Base-by-base conservation (phyloP, 345 rosid genomes). In the Citrus trifoliata region DNA sequence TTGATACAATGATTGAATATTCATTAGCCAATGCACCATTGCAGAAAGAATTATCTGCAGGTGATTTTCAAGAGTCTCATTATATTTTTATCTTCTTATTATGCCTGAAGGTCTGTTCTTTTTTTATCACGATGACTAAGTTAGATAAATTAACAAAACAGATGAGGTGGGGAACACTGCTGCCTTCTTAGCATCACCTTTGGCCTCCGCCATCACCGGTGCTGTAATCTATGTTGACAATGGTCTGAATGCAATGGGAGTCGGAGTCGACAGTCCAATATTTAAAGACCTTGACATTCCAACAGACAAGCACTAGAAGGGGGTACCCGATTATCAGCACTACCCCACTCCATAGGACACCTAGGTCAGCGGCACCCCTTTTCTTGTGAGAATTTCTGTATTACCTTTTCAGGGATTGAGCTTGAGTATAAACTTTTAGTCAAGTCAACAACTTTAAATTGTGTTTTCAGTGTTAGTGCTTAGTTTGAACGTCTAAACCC, bases 91-190 rank as follows among this genome's bases (percentile, higher is more conserved):
- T 42, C 2, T n/a, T 48, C 51, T 70, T 7, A n/a, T 24, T 25
- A 5, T 55, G n/a, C 24, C 5, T 42, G 21, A 2, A 14, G 35
- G 51, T 58, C 74, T 55, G 8, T 56, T 3, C 46, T 63, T 37
- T 21, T 9, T 59, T 56, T 19, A 22, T 7, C 27, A 19, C 7
- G 53, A 38, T 71, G 67, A 61, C 77, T 56, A 21, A 79, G 37
- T 27, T 61, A 10, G 67, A n/a, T 13, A 70, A 42, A 69, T 59
- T 67, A 61, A 74, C 65, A 58, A 66, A 80, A 85, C 93, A 95
- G 99, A 93, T 76, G 99, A 96, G 85, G 94, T 96, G 70, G 99
- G 97, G 42, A 94, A 94, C 48, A 80, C 97, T 10, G 99, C 98
- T 25, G 97, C 99, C 37, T 96, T 96, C 90, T 86, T 96, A 78